Conservation (phyloP, 2,329 filamentous ascomycete genomes). For the Akanthomyces lecanii region DNA sequence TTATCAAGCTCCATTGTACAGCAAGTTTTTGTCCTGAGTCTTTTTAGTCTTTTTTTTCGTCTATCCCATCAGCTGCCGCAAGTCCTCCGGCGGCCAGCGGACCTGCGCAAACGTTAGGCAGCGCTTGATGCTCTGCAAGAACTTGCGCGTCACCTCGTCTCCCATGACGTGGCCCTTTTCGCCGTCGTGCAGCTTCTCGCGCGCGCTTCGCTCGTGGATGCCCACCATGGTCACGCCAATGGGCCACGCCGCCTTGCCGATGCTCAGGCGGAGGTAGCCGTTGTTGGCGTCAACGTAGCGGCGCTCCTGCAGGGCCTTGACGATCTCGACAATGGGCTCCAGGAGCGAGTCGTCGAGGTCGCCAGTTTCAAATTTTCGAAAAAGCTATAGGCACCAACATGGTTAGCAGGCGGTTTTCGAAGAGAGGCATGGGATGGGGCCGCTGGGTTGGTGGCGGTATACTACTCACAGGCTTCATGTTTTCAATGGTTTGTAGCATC, state of each 20-base stretch:
- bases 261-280: slow-evolving; percentile 86
- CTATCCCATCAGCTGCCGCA: slow-evolving; percentile 90
- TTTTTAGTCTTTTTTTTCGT: slow-evolving; percentile 18
- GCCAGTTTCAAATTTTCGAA: slow-evolving; percentile 79
- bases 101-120: slow-evolving; percentile 96
- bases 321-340: slow-evolving; percentile 83
- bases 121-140: slow-evolving; percentile 94
- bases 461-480: slow-evolving; percentile 66
- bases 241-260: slow-evolving; percentile 96
- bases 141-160: slow-evolving; percentile 92
- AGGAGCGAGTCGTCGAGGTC: slow-evolving; percentile 77
- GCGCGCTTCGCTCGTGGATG: slow-evolving; percentile 93
- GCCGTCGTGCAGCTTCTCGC: slow-evolving; percentile 89
- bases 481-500: slow-evolving; percentile 82
- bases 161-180: slow-evolving; percentile 94
- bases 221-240: slow-evolving; percentile 99
- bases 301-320: slow-evolving; percentile 81
- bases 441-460: neutral
- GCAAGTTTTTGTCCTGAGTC: neutral
- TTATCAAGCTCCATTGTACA: neutral
- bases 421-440: too few relatives aligned
- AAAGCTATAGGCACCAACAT: slow-evolving; percentile 48
- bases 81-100: slow-evolving; percentile 89
- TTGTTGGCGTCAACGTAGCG: slow-evolving; percentile 96
- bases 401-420: too few relatives aligned